phyloP scores from a whole-genome alignment of 768 basidiomycete genomes.

The Strobilomyces dryophilus region DNA sequence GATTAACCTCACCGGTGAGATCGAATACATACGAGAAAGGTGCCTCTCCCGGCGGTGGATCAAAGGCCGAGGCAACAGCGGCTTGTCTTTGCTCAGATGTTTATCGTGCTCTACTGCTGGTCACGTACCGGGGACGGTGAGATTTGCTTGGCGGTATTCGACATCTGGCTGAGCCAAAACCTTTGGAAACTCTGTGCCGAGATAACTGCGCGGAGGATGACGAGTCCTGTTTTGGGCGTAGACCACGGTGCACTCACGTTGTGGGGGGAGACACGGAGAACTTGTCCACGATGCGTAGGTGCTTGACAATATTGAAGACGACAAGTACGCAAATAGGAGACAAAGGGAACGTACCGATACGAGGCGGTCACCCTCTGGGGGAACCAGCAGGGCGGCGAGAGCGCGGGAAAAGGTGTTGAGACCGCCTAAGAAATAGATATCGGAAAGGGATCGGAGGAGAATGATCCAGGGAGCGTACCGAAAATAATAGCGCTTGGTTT shows the following conservation, averaged over 20 bases:
- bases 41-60: constrained; percentile 63
- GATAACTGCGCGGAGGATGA: constrained; percentile 48
- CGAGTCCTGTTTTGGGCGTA: constrained; percentile 11
- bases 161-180: constrained; percentile 64
- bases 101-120: background rate
- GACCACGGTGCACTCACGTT: constrained; percentile 44
- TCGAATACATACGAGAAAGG: constrained; percentile 82
- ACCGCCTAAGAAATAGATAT: constrained; percentile 49
- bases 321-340: constrained; percentile 5
- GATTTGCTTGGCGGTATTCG: constrained; percentile 79
- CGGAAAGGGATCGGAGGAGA: constrained; percentile 6
- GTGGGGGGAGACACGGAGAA: constrained; percentile 71
- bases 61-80: constrained; percentile 63
- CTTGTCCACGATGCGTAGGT: constrained; percentile 70
- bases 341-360: constrained; percentile 56
- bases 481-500: constrained; percentile 73
- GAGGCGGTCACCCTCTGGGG: constrained; percentile 59
- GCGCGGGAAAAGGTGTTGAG: constrained; percentile 75
- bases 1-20: constrained; percentile 74
- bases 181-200: constrained; percentile 70
- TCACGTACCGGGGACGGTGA: constrained; percentile 64
- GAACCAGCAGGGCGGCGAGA: constrained; percentile 64
- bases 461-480: constrained; percentile 43
- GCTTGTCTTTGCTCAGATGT: constrained; percentile 38
- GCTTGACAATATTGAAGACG: constrained; percentile 33